Conservation (phyloP, 768 basidiomycete genomes). For the Mycena kentingensis region DNA sequence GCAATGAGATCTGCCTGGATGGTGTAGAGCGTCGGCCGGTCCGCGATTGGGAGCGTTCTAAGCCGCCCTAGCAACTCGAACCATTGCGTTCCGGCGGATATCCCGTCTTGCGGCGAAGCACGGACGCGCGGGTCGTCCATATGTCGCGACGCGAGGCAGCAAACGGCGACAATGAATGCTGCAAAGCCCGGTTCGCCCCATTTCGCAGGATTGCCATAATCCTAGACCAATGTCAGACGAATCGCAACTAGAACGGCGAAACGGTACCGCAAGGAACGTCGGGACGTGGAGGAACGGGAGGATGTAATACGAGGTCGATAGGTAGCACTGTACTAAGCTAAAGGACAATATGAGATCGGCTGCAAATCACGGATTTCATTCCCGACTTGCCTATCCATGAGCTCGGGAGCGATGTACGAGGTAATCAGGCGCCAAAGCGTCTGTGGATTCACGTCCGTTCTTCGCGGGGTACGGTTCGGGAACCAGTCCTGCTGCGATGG, state of each 20-base stretch:
- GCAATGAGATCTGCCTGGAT: constrained; percentile 89
- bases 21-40: constrained; percentile 88
- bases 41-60: constrained; percentile 85
- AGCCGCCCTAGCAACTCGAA: constrained; percentile 87
- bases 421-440: constrained; percentile 86
- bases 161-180: constrained; percentile 90
- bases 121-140: constrained; percentile 91
- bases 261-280: constrained; percentile 75
- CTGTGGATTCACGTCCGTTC: constrained; percentile 84
- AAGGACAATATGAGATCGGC: neutral
- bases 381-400: constrained; percentile 99
- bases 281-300: constrained; percentile 93
- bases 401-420: constrained; percentile 80
- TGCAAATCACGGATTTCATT: no score
- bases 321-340: constrained; percentile 79
- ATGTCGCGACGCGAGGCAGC: constrained; percentile 89
- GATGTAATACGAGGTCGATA: constrained; percentile 92
- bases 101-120: constrained; percentile 76
- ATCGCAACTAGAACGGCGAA: constrained; percentile 23
- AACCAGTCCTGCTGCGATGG: constrained; percentile 57
- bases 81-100: constrained; percentile 89
- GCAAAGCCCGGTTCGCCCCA: constrained; percentile 97
- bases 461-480: constrained; percentile 74
- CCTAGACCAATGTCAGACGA: constrained; percentile 47
- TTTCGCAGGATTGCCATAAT: constrained; percentile 92